Evolutionary conservation across 306 rosid genomes (phyloP).

Genomic region (Cicer judaicum): DNA sequence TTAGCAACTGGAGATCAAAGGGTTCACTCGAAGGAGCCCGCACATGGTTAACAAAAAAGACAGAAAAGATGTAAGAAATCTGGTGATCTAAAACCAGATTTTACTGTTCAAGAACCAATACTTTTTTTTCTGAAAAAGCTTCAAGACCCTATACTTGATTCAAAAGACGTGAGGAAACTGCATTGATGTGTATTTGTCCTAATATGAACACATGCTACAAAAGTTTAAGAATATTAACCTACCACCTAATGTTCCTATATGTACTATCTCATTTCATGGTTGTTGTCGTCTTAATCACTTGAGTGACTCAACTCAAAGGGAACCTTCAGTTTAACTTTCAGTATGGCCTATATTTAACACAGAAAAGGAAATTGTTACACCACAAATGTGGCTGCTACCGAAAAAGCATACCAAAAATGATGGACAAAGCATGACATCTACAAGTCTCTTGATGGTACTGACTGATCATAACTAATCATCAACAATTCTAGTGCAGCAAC

Average conservation of each 20-base stretch:
- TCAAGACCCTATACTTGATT: background rate
- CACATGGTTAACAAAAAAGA: background rate
- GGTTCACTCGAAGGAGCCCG: background rate
- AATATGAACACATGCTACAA: slow-evolving; percentile 3
- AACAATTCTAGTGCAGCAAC: slow-evolving; percentile 13
- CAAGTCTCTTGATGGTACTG: slow-evolving; percentile 15
- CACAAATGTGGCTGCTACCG: slow-evolving; percentile 23
- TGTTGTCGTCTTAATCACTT: background rate
- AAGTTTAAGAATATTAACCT: background rate
- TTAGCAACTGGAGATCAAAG: background rate
- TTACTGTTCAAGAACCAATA: background rate
- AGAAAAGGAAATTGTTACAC: slow-evolving; percentile 16
- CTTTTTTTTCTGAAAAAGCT: too few species aligned
- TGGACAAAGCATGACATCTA: slow-evolving; percentile 28
- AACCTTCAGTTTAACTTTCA: slow-evolving; percentile 13
- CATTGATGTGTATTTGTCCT: background rate
- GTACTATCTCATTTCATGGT: background rate
- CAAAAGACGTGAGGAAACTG: background rate
- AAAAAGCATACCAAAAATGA: slow-evolving; percentile 5
- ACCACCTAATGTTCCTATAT: slow-evolving; percentile 25
- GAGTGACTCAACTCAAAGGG: background rate
- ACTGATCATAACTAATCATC: slow-evolving; percentile 12
- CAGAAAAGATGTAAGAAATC: slow-evolving; percentile 1
- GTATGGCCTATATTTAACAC: background rate
- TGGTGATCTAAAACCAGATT: background rate